Evolutionary conservation across 352 stramenopile genomes (phyloP).

Genomic region (Globisporangium barbulae): DNA sequence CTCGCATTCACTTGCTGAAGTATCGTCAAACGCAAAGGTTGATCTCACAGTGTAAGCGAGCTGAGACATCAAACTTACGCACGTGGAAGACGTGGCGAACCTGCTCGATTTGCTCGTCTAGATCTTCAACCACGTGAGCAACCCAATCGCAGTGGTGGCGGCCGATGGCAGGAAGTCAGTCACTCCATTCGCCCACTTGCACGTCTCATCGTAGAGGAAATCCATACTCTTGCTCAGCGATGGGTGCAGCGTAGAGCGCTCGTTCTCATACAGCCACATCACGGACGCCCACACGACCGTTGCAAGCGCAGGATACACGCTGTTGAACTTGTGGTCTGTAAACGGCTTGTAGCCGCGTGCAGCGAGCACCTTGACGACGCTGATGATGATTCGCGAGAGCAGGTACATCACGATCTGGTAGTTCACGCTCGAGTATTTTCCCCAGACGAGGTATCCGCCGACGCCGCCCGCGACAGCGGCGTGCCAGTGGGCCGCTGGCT

Average conservation of each 20-base stretch:
- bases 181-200: constrained; percentile 60
- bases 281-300: constrained; percentile 75
- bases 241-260: constrained; percentile 66
- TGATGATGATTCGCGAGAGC: constrained; percentile 73
- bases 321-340: constrained; percentile 54
- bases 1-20: background rate
- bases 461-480: constrained; percentile 71
- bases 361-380: constrained; percentile 56
- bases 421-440: constrained; percentile 84
- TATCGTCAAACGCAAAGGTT: background rate
- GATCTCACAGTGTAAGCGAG: too few relatives aligned
- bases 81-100: too few relatives aligned
- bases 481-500: constrained; percentile 74
- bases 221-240: constrained; percentile 88
- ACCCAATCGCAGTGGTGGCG: constrained; percentile 53
- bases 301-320: constrained; percentile 76
- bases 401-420: constrained; percentile 91
- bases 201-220: constrained; percentile 87
- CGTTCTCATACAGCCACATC: constrained; percentile 89
- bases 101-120: constrained; percentile 18
- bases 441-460: constrained; percentile 83
- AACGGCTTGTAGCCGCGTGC: constrained; percentile 66
- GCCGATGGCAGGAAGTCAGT: constrained; percentile 81
- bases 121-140: constrained; percentile 58
- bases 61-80: background rate